A percentile compares a stretch with the other conserved stretches of the same genome.
These are phyloP conservation scores for Pseudogymnoascus sp. DNA, from an alignment of 2,329 filamentous ascomycete genomes.

Conservation along the genomic window DNA sequence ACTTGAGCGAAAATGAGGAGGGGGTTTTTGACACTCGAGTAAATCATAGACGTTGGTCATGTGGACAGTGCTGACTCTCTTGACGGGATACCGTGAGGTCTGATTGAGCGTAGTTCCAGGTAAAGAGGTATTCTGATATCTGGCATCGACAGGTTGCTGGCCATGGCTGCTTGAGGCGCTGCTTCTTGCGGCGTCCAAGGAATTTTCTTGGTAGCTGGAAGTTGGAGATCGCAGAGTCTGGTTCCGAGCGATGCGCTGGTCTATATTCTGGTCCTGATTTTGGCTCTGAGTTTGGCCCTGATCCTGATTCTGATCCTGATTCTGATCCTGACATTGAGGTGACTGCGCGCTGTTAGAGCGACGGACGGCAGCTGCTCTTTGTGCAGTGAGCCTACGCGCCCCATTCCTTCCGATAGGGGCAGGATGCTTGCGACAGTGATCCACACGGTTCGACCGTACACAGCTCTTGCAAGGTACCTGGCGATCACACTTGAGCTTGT, in stretches of 20 bases:
- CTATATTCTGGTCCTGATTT: background rate
- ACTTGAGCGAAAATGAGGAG: background rate
- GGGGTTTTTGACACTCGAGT: background rate
- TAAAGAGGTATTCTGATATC: background rate
- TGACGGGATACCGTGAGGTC: background rate
- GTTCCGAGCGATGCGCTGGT: background rate
- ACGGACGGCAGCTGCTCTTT: background rate
- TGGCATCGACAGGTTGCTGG: background rate
- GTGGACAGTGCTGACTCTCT: background rate
- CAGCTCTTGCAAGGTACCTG: conserved; percentile 28
- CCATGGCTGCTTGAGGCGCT: background rate
- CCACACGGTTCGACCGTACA: conserved; percentile 25
- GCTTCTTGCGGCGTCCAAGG: background rate
- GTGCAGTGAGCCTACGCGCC: background rate
- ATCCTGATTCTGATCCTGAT: conserved; percentile 16
- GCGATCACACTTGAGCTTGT: conserved; percentile 29
- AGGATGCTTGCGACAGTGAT: conserved; percentile 27
- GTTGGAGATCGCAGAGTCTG: background rate
- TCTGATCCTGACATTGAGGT: conserved; percentile 16
- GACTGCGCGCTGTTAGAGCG: conserved; percentile 16
- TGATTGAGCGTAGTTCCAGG: background rate
- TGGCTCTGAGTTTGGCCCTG: conserved; percentile 7
- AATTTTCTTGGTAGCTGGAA: background rate
- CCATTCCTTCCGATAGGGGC: conserved; percentile 15
- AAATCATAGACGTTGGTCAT: background rate